These are phyloP conservation scores for Euphorbia pulcherrima DNA, from an alignment of 345 rosid species.

Conservation along the genomic window DNA sequence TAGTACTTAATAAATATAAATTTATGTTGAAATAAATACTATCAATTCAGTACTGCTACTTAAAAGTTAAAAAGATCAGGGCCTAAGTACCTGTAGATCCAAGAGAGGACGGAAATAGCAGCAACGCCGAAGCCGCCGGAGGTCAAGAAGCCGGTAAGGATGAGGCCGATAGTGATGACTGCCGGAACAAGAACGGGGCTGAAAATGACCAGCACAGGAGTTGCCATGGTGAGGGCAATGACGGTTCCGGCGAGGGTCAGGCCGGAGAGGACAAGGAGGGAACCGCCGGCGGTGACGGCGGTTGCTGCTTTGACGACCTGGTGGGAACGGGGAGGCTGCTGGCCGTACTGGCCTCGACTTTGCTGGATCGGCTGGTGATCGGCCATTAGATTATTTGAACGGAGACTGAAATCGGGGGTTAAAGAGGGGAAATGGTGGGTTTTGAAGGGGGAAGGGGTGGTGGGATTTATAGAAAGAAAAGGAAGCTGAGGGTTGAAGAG, in stretches of 20 bases:
- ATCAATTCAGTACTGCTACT: too few species aligned
- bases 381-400: conserved; percentile 33
- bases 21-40: too few species aligned
- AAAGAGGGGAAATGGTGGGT: not conserved
- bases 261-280: conserved; percentile 69
- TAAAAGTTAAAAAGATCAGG: too few species aligned
- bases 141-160: conserved; percentile 60
- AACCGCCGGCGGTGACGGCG: conserved; percentile 74
- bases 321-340: conserved; percentile 37
- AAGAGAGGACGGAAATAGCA: conserved; percentile 62
- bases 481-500: conserved; percentile 26
- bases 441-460: not conserved
- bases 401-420: too few species aligned
- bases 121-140: conserved; percentile 85
- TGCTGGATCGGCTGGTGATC: conserved; percentile 24
- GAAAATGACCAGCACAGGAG: conserved; percentile 77
- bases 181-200: conserved; percentile 89
- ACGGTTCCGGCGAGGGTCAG: conserved; percentile 66
- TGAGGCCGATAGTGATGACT: conserved; percentile 41
- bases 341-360: not conserved
- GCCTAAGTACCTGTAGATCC: conserved; percentile 73
- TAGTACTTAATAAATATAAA: too few species aligned
- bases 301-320: conserved; percentile 78
- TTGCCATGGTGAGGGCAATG: conserved; percentile 66
- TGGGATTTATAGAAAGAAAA: conserved; percentile 17